Evolutionary conservation across 2,329 filamentous ascomycete genomes (phyloP), one percentile per base, ranked within the genome.

Genomic region (Pseudopyrenochaeta lycopersici): DNA sequence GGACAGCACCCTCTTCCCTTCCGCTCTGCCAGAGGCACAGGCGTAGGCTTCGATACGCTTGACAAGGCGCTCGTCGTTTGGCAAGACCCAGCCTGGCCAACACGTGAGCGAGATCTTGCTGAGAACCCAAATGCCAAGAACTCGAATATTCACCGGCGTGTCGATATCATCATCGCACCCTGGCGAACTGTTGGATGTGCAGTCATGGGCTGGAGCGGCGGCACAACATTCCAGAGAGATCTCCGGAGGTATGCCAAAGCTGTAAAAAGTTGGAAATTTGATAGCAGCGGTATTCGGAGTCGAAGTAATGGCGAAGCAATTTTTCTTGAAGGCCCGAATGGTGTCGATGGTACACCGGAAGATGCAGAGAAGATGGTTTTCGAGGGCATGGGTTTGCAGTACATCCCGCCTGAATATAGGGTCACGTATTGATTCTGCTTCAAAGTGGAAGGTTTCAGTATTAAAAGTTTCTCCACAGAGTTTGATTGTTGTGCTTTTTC

Each of bases 31-130:
- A 74, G 68, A 44, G 70, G 66, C 11, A 70, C 75, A 4, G 77
- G 78, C 1, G 78, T 82, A 18, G 90, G 91, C 0, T 97, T 97
- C 62, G 93, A 97, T 70, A 91, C 88, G 0, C 82, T 98, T 1
- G 93, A 98, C 74, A 97, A 97, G 74, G 92, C 92, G 0, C 79
- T 98, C 46, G 90, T 97, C 1, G 92, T 97, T 0, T 98, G 94
- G 94, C 91, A 96, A 70, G 82, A 92, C 67, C 88, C 88, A 0
- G 45, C 58, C 2, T 78, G 78, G 72, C 72, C 76, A 4, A 74
- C 69, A 0, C 75, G 76, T 51, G 68, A 67, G 1, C 72, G 53
- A 12, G 78, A 78, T 43, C 62, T 74, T 10, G 70, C 63, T 0
- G 54, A 54, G 1, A 65, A 78, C 40, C 63, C 75, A 1, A 70